Evolutionary conservation across 305 asterid species (phyloP).

Genomic region (Fraxinus dipetala): DNA sequence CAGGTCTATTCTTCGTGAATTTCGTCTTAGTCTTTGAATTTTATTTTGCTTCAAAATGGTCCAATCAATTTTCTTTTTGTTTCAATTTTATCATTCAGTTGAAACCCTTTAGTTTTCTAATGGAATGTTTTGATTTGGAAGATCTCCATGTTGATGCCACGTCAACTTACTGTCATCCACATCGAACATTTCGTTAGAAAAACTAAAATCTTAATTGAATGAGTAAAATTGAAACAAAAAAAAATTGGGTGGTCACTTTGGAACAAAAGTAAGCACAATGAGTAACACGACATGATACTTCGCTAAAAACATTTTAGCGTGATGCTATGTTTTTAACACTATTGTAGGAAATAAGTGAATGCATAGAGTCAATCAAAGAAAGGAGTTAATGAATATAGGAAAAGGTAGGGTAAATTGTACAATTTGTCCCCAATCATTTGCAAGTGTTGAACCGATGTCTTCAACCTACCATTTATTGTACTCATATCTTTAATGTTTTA

Average conservation of each 20-base stretch:
- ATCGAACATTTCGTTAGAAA: neutral
- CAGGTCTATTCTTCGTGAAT: neutral
- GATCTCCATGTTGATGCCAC: neutral
- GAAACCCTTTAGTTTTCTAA: neutral
- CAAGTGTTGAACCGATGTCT: neutral
- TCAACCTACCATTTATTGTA: neutral
- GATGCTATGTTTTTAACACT: neutral
- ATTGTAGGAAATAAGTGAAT: neutral
- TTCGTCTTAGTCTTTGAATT: neutral
- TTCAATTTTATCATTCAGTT: neutral
- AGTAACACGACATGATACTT: neutral
- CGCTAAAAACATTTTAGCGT: neutral
- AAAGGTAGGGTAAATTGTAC: neutral
- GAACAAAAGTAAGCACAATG: neutral
- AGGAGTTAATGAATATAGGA: neutral
- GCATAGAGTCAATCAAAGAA: neutral
- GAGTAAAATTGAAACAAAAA: neutral
- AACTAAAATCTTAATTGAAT: neutral
- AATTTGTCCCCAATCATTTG: neutral
- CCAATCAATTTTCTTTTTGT: neutral
- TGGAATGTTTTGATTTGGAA: neutral
- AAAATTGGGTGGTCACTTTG: neutral
- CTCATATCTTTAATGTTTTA: neutral
- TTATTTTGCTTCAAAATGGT: neutral
- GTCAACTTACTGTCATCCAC: neutral